Base-by-base conservation (phyloP, 805 yeast species). In the Jamesozyma spencerorum region DNA sequence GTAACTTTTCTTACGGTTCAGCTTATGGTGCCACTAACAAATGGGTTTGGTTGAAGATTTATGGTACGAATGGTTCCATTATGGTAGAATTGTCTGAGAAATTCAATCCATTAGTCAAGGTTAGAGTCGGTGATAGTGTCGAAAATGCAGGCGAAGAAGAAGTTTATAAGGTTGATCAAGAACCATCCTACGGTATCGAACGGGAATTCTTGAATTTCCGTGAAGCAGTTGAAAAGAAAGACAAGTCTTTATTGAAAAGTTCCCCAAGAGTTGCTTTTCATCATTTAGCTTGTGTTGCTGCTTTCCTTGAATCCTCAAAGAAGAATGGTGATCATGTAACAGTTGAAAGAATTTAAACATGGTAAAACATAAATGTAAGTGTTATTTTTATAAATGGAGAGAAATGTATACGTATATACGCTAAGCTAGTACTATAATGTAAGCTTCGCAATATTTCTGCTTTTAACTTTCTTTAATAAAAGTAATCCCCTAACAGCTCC, bases 231-330 rank as follows among this genome's bases (percentile, higher is more conserved):
- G 47, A 55, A 19, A 65, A 70, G 42, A 74, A 75, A 47, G 85
- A 84, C 59, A 83, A 83, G 63, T 53, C 66, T 3, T 47, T 74
- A 40, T 62, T 81, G 38, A 65, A 57, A 31, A 74, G 75, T 32
- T 70, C 79, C n/a, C 94, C 95, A 19, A 81, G 75, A 47, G 72
- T 69, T 46, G 86, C 94, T 5, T 88, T 83, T 78, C 96, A 88
- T 63, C 97, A 90, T 62, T 75, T 88, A 60, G 95, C 96, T 5
- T 74, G 85, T 50, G 77, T 90, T 43, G 95, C 77, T 41, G 97
- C 96, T 20, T 83, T 85, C 44, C 64, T 90, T 29, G 80, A 81
- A 48, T 80, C 92, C 43, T 75, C 85, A 30, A 50, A 65, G 14
- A 62, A 70, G 27, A 65, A 70, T 41, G 85, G 84, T 53, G 59